Evolutionary conservation across 75 land plant genomes (phyloP), one percentile per base, ranked within the genome.

Genomic region (Cupressus sempervirens): DNA sequence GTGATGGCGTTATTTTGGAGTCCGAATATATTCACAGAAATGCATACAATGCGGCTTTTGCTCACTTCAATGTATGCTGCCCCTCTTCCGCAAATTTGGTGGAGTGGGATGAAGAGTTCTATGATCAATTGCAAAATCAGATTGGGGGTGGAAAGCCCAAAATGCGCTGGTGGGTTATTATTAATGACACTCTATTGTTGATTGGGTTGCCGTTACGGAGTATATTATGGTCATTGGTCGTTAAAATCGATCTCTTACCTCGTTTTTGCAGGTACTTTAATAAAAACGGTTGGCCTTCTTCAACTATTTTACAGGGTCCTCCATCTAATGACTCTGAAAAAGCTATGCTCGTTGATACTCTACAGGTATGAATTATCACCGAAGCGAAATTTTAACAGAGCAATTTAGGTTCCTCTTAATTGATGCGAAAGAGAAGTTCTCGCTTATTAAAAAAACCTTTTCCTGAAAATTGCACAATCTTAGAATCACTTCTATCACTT

Each of bases 101-200:
- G 45, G 84, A 89, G 13, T 98, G 98, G 99, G 86, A 54, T 77
- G 34, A 87, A 34, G 94, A 94, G 34, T 98, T 98, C 86, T 98
- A 98, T 45, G 99, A 98, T 68, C 91, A 86, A 93, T 88, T 98
- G 46, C 99, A 98, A 94, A 98, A 98, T 62, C 91, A 38, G 30
- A 90, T 98, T 88, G 99, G 99, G 3, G 99, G 99, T 7, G 99
- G 99, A 7, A 98, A 98, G 84, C 99, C 99, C 30, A 98, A 98
- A 86, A 98, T 98, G 99, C 88, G 99, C 76, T 98, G 98, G 99
- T 96, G 8, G 53, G 53, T 13, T 50, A 50, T 50, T 50, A 50
- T 50, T 50, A 50, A 48, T 48, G 1, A 8, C 50, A 48, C 11
- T 48, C 0, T 48, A 48, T 48, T 48, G 10, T 43, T 43, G 4